phyloP scores from a whole-genome alignment of 306 rosid species.

The Cucurbita ficifolia region DNA sequence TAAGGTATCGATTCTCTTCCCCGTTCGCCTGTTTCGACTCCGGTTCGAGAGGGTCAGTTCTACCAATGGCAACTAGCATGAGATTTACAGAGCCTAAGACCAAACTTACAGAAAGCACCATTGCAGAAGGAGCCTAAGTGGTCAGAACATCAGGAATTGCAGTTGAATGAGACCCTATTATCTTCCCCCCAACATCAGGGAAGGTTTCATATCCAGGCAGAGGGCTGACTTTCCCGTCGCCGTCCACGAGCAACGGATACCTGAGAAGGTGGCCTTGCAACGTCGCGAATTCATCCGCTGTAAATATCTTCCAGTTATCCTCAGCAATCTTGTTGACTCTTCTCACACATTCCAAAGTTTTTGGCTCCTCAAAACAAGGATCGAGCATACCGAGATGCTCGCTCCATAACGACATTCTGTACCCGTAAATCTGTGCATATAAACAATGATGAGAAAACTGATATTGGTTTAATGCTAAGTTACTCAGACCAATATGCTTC shows the following conservation, averaged over 20 bases:
- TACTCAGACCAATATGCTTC: not conserved
- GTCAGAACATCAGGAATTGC: constrained; percentile 65
- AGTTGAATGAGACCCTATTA: constrained; percentile 36
- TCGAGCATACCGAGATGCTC: constrained; percentile 65
- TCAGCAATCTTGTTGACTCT: constrained; percentile 49
- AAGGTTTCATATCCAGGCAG: constrained; percentile 42
- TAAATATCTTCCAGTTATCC: constrained; percentile 44
- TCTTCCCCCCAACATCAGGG: constrained; percentile 77
- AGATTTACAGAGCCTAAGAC: not conserved
- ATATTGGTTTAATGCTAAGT: not conserved
- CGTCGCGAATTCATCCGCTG: constrained; percentile 21
- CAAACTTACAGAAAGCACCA: not conserved
- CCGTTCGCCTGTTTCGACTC: not conserved
- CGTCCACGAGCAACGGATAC: constrained; percentile 58
- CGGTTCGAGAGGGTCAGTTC: not conserved
- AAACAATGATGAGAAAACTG: not conserved
- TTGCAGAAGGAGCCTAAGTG: constrained; percentile 22
- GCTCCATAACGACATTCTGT: constrained; percentile 80
- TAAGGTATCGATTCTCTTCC: not conserved
- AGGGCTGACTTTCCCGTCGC: constrained; percentile 39
- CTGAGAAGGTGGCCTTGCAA: constrained; percentile 70
- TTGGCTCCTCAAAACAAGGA: constrained; percentile 42
- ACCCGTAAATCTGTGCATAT: constrained; percentile 73
- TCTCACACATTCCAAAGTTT: constrained; percentile 51
- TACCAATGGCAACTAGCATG: not conserved